Conservation (phyloP, 1,284 basidiomycete species). For the Veloboletus limbatus region DNA sequence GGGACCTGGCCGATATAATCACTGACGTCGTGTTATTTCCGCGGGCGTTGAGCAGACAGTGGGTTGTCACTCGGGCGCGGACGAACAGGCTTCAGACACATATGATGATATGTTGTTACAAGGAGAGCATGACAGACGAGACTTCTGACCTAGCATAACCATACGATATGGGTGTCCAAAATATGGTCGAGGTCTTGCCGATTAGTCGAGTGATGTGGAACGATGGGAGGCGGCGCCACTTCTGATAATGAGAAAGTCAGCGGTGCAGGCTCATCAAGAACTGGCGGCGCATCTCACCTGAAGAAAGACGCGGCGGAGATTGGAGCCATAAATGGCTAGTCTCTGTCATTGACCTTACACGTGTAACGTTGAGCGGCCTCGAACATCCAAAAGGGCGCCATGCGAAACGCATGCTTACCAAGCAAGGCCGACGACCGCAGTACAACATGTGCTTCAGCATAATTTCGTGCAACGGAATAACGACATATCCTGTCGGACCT, state of each 20-base stretch:
- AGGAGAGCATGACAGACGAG: too few species aligned
- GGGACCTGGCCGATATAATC: not conserved
- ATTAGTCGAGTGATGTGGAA: conserved; percentile 1
- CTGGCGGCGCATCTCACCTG: too few species aligned
- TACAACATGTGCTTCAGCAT: too few species aligned
- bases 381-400: too few species aligned
- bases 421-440: conserved; percentile 19
- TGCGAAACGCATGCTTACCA: conserved; percentile 7
- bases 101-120: not conserved
- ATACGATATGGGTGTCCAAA: too few species aligned
- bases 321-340: not conserved
- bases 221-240: conserved; percentile 3
- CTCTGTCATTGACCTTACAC: conserved; percentile 24
- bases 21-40: not conserved
- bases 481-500: too few species aligned
- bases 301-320: too few species aligned
- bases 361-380: conserved; percentile 27
- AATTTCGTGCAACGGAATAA: too few species aligned
- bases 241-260: too few species aligned
- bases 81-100: not conserved
- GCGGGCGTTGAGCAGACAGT: not conserved
- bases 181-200: not conserved
- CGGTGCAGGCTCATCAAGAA: too few species aligned
- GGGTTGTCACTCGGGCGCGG: too few species aligned
- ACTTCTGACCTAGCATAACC: too few species aligned